Evolutionary conservation across 768 basidiomycete genomes (phyloP), one percentile per base, ranked within the genome.

Genomic region (Auriscalpium microsporum): DNA sequence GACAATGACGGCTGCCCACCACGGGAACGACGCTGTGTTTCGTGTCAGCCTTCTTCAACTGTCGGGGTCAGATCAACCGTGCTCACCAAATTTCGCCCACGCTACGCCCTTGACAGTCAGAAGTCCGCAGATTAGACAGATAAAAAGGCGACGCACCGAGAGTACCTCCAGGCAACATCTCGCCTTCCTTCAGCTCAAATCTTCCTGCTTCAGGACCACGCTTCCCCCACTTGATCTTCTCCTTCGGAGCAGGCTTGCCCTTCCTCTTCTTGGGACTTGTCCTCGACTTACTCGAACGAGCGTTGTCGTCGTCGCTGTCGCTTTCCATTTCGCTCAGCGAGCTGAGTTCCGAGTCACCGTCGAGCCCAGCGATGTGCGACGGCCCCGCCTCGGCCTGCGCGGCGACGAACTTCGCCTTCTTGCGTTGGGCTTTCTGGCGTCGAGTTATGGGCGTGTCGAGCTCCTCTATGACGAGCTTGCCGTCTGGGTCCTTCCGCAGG

Each of bases 1-100:
- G 51, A 77, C 84, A 14, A 94, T 78, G 9, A 88, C 82, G 9
- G 85, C 93, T 42, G 93, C 90, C 84, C 87, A 95, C 84, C 84
- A 94, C 1, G 93, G 93, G 62, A 75, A 94, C 0, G 83, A 78
- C 37, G 73, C 90, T 90, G 49, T 55, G 11, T 9, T 50, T 48
- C 50, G 48, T 61, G 42, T 33, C 37, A 23, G 11, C 21, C 23
- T 11, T 47, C 19, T 11, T 57, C 28, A 17, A 17, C 42, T 21
- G 48, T 49, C 52, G 48, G 45, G 45, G 49, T 53, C n/a, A 36
- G 36, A 54, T 17, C 46, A 16, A 44, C 50, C 45, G 28, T 19
- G 69, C 82, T 57, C 61, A 85, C 86, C 74, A 54, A 79, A 72
- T 76, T 92, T 93, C 0, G 87, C 90, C 91, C 92, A 94, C 0